Conservation (phyloP, 768 basidiomycete genomes). For the Leccinum ochraceum region DNA sequence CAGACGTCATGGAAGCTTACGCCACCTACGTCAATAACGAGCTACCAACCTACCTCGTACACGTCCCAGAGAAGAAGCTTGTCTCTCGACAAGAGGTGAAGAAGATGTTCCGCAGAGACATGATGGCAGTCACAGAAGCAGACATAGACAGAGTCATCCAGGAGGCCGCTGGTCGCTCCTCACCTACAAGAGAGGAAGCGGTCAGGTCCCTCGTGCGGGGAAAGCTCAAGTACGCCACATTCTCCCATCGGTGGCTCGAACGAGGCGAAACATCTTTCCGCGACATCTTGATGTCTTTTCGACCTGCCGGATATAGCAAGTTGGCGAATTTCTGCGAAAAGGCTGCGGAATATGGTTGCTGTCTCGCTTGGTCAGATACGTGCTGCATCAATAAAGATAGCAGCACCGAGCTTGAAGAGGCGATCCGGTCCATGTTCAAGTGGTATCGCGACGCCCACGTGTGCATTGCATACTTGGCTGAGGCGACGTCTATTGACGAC, state of each 20-base stretch:
- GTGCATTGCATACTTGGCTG: slow-evolving; percentile 35
- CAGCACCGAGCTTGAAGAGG: slow-evolving; percentile 37
- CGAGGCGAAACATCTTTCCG: slow-evolving; percentile 31
- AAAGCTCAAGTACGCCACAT: slow-evolving; percentile 30
- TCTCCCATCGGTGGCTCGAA: slow-evolving; percentile 34
- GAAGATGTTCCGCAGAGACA: slow-evolving; percentile 30
- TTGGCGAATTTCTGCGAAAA: slow-evolving; percentile 28
- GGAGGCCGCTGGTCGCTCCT: slow-evolving; percentile 23
- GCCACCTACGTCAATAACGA: slow-evolving; percentile 31
- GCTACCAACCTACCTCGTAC: slow-evolving; percentile 30
- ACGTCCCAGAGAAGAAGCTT: slow-evolving; percentile 28
- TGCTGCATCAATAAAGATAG: slow-evolving; percentile 38
- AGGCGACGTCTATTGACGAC: slow-evolving; percentile 32
- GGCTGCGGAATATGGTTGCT: slow-evolving; percentile 29
- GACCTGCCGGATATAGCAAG: slow-evolving; percentile 29
- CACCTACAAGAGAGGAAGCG: slow-evolving; percentile 30
- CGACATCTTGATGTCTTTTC: slow-evolving; percentile 32
- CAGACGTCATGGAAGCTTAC: slow-evolving; percentile 28
- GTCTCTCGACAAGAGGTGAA: slow-evolving; percentile 35
- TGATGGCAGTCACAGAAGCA: slow-evolving; percentile 27
- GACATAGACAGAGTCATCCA: slow-evolving; percentile 21
- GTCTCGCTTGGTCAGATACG: slow-evolving; percentile 36
- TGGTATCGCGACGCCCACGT: slow-evolving; percentile 32
- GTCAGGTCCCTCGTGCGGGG: slow-evolving; percentile 22
- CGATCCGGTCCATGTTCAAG: slow-evolving; percentile 37